A percentile compares a stretch with the other conserved stretches of the same genome.
These are phyloP conservation scores for Yamadazyma membranifaciens DNA, from an alignment of 1,139 yeast species.

Conservation along the genomic window DNA sequence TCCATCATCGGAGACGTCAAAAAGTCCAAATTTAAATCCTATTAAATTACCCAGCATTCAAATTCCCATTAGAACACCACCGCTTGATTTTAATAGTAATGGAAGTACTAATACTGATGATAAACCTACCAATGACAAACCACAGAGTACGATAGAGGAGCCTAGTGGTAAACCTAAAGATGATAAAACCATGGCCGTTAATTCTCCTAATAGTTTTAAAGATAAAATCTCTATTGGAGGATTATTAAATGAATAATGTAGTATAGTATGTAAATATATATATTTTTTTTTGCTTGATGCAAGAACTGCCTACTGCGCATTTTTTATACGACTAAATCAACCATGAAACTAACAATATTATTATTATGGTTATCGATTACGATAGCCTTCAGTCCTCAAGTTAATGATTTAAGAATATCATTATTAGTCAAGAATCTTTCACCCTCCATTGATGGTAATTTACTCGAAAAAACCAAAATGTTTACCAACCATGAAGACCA, in stretches of 20 bases:
- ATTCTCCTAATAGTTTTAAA: conserved; percentile 5
- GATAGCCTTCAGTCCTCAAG: not conserved
- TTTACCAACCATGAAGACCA: not conserved
- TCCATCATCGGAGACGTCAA: not conserved
- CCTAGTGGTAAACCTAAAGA: too few species aligned
- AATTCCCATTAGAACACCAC: not conserved
- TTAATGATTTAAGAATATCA: not conserved
- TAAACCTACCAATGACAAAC: not conserved
- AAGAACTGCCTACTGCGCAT: not conserved
- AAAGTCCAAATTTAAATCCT: not conserved
- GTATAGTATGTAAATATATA: conserved; percentile 3
- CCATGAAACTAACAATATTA: not conserved
- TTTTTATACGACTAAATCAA: not conserved
- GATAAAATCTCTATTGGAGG: conserved; percentile 36
- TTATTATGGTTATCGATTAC: not conserved
- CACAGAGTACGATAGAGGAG: not conserved
- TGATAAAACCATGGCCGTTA: too few species aligned
- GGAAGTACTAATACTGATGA: not conserved
- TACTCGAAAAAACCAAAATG: not conserved
- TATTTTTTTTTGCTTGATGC: not conserved
- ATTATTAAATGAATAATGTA: conserved; percentile 24
- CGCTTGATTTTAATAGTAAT: not conserved
- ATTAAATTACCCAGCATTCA: conserved; percentile 5
- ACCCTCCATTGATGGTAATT: not conserved
- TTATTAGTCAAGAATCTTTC: not conserved